phyloP scores from a whole-genome alignment of 331 rosid species.

The Malus hybrid region DNA sequence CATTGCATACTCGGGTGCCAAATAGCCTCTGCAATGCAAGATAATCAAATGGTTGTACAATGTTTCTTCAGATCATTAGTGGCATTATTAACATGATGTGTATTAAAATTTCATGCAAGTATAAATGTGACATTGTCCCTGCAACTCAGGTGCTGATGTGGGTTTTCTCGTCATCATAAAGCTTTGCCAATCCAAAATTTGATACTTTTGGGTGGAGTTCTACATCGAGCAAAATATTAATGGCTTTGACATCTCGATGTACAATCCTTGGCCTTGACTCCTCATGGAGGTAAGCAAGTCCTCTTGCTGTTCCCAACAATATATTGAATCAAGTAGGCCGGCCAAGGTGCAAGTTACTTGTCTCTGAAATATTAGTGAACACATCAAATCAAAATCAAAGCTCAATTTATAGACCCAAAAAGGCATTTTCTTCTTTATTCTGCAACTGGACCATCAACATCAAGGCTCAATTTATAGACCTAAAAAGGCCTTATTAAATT shows the following conservation, averaged over 20 bases:
- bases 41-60: background rate
- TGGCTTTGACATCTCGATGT: conserved; percentile 24
- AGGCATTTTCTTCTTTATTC: too few relatives aligned
- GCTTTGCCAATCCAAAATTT: conserved; percentile 25
- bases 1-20: conserved; percentile 23
- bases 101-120: too few relatives aligned
- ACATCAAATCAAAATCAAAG: background rate
- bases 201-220: conserved; percentile 23
- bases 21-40: conserved; percentile 12
- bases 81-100: too few relatives aligned
- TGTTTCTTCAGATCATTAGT: background rate
- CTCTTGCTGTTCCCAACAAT: conserved; percentile 21
- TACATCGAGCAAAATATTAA: conserved; percentile 25
- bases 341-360: conserved; percentile 10
- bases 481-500: too few relatives aligned
- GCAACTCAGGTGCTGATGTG: conserved; percentile 29
- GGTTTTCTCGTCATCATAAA: conserved; percentile 17
- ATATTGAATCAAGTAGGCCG: conserved; percentile 17
- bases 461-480: too few relatives aligned
- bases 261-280: conserved; percentile 19
- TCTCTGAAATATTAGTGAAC: background rate
- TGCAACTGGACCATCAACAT: too few relatives aligned
- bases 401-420: too few relatives aligned
- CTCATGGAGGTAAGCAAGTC: conserved; percentile 27
- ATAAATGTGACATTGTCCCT: conserved; percentile 12